phyloP scores from a whole-genome alignment of 2,329 filamentous ascomycete genomes.

The Trichoderma brevicompactum region DNA sequence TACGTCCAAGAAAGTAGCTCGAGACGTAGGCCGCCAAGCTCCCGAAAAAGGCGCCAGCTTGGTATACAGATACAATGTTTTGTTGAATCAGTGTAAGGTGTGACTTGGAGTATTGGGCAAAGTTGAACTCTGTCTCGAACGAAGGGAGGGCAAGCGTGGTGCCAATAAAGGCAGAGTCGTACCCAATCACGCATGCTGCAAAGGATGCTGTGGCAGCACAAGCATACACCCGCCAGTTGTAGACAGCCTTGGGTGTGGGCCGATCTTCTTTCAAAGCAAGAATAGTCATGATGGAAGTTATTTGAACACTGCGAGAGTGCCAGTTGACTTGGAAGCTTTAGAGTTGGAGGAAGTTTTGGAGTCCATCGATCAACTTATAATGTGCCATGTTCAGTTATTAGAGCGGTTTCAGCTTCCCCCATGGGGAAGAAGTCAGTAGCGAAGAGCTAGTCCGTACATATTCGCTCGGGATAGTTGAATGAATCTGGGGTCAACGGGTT shows the following conservation, averaged over 20 bases:
- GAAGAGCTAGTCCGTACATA: constrained; percentile 5
- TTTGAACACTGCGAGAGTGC: constrained; percentile 5
- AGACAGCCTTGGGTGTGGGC: constrained; percentile 23
- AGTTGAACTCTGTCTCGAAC: constrained; percentile 20
- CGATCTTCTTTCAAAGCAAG: constrained; percentile 23
- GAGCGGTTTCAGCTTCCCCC: constrained; percentile 11
- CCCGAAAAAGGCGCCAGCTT: constrained; percentile 20
- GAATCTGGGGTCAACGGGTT: constrained; percentile 21
- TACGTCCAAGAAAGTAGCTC: constrained; percentile 20
- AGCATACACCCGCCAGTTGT: constrained; percentile 23
- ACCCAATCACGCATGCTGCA: constrained; percentile 25
- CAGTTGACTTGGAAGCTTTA: not conserved
- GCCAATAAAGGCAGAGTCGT: constrained; percentile 26
- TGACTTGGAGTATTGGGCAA: constrained; percentile 12
- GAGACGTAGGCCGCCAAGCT: constrained; percentile 23
- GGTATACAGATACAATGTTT: constrained; percentile 21
- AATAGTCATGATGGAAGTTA: constrained; percentile 12
- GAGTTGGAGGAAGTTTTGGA: not conserved
- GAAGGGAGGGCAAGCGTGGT: constrained; percentile 25
- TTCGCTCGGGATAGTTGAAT: not conserved
- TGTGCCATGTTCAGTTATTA: not conserved
- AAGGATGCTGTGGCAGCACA: constrained; percentile 25
- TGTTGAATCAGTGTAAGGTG: constrained; percentile 15
- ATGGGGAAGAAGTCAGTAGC: constrained; percentile 17
- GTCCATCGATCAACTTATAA: constrained; percentile 19